Evolutionary conservation across 768 basidiomycete species (phyloP).

Genomic region (Chalciporus piperatus): DNA sequence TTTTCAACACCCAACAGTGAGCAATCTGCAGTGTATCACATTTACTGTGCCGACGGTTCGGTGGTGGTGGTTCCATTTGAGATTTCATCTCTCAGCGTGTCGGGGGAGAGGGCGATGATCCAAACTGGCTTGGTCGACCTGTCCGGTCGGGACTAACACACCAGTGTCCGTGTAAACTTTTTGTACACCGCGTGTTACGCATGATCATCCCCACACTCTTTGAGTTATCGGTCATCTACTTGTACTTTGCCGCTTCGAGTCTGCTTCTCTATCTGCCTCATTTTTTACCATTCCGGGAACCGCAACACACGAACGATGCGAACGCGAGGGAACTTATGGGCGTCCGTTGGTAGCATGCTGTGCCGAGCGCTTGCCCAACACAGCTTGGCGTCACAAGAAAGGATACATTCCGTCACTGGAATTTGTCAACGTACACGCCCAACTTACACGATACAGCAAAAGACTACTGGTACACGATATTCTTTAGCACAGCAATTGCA

Average conservation of each 20-base stretch:
- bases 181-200: background rate
- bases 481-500: background rate
- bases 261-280: conserved; percentile 18
- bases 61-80: conserved; percentile 9
- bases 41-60: conserved; percentile 3
- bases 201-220: background rate
- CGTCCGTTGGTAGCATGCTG: background rate
- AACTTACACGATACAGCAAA: background rate
- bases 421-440: background rate
- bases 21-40: background rate
- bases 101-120: background rate
- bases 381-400: background rate
- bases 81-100: background rate
- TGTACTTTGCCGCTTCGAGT: background rate
- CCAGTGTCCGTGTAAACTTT: background rate
- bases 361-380: background rate
- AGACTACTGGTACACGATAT: background rate
- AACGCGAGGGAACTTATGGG: background rate
- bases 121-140: background rate
- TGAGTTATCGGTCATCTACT: background rate
- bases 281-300: conserved; percentile 16
- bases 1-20: conserved; percentile 8
- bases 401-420: background rate
- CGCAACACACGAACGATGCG: background rate
- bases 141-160: background rate